Base-by-base conservation (phyloP, 2,329 filamentous ascomycete genomes). In the Albophoma yamanashiensis region DNA sequence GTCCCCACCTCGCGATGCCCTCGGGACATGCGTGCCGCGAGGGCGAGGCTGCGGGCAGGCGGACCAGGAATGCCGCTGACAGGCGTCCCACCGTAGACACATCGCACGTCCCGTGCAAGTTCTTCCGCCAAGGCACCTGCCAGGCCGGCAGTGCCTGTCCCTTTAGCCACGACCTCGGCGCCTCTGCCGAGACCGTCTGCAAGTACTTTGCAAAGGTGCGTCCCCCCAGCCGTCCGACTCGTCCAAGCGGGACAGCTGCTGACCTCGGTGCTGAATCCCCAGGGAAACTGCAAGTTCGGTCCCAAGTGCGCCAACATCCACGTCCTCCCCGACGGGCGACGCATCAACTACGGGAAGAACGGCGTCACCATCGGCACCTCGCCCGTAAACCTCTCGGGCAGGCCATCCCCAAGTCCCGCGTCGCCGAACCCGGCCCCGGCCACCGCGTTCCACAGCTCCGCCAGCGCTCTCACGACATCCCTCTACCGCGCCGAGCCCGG, bases 271-370 rank as follows among this genome's bases (percentile, higher is more conserved):
- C 22, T 14, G 45, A 40, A 15, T 12, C 20, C 14, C 42, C 60
- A 97, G 91, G 94, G 94, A 66, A 97, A 97, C 76, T 99, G 94
- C 86, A 97, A 97, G 75, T 99, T 97, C 73, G 94, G 94, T 63
- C 89, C 91, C 64, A 97, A 97, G 76, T 99, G 94, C 80, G 93
- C 93, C 70, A 91, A 97, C 71, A 91, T 95, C 65, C 94, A 99
- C 75, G 89, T 97, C 69, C 87, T 97, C 56, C 92, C 92, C 67
- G 92, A 97, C 74, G 94, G 94, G 62, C 87, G 91, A 68, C 86
- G 93, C 71, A 91, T 97, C 71, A 97, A 97, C 75, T 88, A 88
- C 68, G 81, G 84, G 68, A 86, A 86, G 71, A 84, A 84, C 69
- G 83, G 83, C 77, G 89, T 81, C 78, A 89, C 79, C 62, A 85